phyloP scores from a whole-genome alignment of 139 green algal species.

The Tetradesmus lagerheimii region DNA sequence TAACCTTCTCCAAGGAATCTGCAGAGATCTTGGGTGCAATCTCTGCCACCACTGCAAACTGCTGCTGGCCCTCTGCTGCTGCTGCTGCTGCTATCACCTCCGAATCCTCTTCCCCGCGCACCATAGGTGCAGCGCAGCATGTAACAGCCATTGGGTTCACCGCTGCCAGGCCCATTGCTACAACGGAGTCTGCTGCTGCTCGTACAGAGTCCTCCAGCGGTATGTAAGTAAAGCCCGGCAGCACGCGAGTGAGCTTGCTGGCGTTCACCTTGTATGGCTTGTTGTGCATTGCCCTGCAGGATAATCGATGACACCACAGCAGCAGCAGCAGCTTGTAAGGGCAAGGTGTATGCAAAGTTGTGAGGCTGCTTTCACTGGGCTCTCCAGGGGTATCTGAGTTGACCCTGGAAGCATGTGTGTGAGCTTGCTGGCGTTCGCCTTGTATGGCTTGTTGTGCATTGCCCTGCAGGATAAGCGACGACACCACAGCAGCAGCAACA shows the following conservation, averaged over 20 bases:
- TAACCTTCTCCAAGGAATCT: not conserved
- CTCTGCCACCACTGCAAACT: not conserved
- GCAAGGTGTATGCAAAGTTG: too few relatives aligned
- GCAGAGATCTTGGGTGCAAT: not conserved
- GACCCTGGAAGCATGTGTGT: not conserved
- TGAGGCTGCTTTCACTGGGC: too few relatives aligned
- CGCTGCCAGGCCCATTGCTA: slow-evolving; percentile 35
- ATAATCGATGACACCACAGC: not conserved
- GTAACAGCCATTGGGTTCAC: not conserved
- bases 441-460: slow-evolving; percentile 46
- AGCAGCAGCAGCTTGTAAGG: not conserved
- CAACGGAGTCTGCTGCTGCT: slow-evolving; percentile 29
- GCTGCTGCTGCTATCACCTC: not conserved
- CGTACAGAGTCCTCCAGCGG: slow-evolving; percentile 9
- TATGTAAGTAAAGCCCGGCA: slow-evolving; percentile 31
- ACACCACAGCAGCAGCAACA: too few relatives aligned
- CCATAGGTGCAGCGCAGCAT: not conserved
- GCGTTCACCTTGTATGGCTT: slow-evolving; percentile 39
- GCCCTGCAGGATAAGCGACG: not conserved
- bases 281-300: slow-evolving; percentile 40
- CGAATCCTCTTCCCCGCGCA: not conserved
- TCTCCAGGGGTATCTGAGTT: too few relatives aligned
- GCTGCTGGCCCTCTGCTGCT: not conserved
- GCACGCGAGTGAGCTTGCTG: not conserved
- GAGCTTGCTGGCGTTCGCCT: slow-evolving; percentile 12